These are phyloP conservation scores for Castanea sativa DNA, from an alignment of 306 rosid species.

Conservation along the genomic window DNA sequence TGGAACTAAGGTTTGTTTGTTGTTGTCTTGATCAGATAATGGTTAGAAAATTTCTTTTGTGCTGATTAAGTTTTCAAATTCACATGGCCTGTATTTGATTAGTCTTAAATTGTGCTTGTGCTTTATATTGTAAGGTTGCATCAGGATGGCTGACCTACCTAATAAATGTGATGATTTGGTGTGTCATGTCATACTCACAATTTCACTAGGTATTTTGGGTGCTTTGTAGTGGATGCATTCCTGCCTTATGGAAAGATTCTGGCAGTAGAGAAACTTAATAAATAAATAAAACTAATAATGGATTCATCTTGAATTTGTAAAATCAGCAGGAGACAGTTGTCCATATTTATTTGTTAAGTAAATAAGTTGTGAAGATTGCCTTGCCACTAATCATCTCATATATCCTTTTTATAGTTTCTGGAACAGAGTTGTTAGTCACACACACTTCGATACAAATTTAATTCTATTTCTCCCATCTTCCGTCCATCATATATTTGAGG, in stretches of 20 bases:
- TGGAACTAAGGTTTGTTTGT: no score
- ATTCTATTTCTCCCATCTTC: neutral
- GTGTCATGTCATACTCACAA: constrained; percentile 4
- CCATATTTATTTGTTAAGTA: neutral
- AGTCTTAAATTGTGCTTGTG: neutral
- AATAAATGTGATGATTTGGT: neutral
- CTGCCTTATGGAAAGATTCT: no score
- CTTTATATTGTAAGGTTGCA: neutral
- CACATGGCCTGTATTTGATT: neutral
- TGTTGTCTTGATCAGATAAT: neutral
- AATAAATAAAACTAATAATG: neutral
- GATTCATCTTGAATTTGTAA: neutral
- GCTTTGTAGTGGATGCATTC: neutral
- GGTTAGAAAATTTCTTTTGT: neutral
- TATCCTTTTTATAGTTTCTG: neutral
- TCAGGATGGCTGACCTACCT: neutral
- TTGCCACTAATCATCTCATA: neutral
- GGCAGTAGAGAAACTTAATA: neutral
- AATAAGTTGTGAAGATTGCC: neutral
- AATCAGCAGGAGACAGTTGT: neutral
- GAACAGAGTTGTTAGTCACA: neutral
- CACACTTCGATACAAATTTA: neutral
- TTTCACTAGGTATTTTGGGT: neutral
- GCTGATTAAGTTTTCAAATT: neutral
- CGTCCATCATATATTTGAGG: neutral